Evolutionary conservation across 768 basidiomycete genomes (phyloP).

Genomic region (Mycena filopes): DNA sequence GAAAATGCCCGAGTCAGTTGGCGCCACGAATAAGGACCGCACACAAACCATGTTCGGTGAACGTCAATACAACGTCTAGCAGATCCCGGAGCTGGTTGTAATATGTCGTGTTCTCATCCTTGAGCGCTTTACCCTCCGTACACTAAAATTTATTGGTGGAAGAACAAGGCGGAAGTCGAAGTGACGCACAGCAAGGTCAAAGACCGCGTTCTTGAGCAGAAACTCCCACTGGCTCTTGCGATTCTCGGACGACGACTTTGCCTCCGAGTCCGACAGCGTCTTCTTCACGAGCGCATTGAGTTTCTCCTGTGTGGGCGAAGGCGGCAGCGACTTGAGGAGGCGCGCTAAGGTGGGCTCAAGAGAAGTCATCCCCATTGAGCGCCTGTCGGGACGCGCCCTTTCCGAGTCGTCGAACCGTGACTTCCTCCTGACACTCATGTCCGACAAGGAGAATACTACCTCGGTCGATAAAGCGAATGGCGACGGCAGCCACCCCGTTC

Average conservation of each 20-base stretch:
- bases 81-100: slow-evolving; percentile 68
- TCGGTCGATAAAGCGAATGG: slow-evolving; percentile 23
- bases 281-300: slow-evolving; percentile 63
- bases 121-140: slow-evolving; percentile 74
- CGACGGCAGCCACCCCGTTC: not conserved
- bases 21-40: not conserved
- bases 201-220: slow-evolving; percentile 75
- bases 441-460: slow-evolving; percentile 16
- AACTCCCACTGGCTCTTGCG: slow-evolving; percentile 82
- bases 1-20: not conserved
- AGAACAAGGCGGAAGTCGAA: not conserved
- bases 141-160: slow-evolving; percentile 50
- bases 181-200: slow-evolving; percentile 70
- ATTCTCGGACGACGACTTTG: slow-evolving; percentile 63
- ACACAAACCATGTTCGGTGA: slow-evolving; percentile 78
- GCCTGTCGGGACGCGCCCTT: not conserved
- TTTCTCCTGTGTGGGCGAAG: slow-evolving; percentile 56
- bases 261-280: slow-evolving; percentile 54
- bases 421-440: slow-evolving; percentile 19
- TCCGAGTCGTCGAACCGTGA: too few relatives aligned
- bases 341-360: slow-evolving; percentile 61
- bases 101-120: slow-evolving; percentile 62
- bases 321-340: slow-evolving; percentile 64
- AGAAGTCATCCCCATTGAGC: slow-evolving; percentile 53
- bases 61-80: slow-evolving; percentile 79